Evolutionary conservation across 176 grass and related monocot species (phyloP), one percentile per base, ranked within the genome.

Genomic region (Hordeum vulgare): DNA sequence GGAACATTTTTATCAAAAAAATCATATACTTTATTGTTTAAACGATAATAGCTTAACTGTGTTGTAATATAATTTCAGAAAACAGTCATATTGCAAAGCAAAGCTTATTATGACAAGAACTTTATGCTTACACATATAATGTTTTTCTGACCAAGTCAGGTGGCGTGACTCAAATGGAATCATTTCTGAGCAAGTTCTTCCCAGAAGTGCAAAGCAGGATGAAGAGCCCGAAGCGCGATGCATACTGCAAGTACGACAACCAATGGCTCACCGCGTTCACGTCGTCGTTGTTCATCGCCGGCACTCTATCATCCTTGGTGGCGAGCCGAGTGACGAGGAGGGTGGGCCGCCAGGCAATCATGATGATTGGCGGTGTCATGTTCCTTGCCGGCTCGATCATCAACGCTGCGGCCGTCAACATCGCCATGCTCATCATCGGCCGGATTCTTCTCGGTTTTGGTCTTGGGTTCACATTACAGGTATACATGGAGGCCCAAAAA

Each of bases 391-490:
- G 92, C 0, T 59, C 80, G 0, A 54, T 67, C 45, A 11, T 84
- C 23, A 89, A 89, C 75, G 84, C 86, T 7, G 76, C 86, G 0
- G 89, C 89, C 67, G 47, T 61, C 3, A 94, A 94, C 83, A 82
- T 94, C 2, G 63, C 76, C 53, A 94, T 94, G 92, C 92, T 94
- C 31, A 87, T 94, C 75, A 14, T 89, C 1, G 92, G 92, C 17
- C 86, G 89, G 15, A 23, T 94, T 3, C 67, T 94, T 1, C 89
- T 94, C 20, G 92, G 92, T 3, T 83, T 94, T 34, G 89, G 92
- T 14, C 56, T 94, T 4, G 92, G 92, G 1, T 91, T 94, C 63
- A 91, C 80, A 61, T 84, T 83, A 36, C 91, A 93, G 84, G 91
- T 90, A 27, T 11, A 3, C 6, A 4, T 3, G 15, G 29, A 33